Evolutionary conservation across 352 stramenopile species (phyloP), one percentile per base, ranked within the genome.

Genomic region (Phytophthora europaea): DNA sequence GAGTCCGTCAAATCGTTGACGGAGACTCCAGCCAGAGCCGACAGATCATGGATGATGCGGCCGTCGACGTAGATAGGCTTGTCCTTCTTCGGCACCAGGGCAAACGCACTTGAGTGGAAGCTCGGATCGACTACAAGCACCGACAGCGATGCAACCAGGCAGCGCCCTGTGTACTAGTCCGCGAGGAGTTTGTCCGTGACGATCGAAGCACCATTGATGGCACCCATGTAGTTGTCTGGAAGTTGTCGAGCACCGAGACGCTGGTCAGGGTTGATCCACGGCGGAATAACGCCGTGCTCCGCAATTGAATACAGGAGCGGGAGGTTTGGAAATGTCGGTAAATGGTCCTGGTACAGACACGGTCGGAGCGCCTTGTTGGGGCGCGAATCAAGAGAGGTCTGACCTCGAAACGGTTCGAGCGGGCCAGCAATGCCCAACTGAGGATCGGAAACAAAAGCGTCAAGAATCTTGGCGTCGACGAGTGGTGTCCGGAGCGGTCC

Each of bases 11-110:
- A 9, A 0, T 47, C 58, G 20, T 73, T 73, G 28, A 68, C 40
- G 0, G 66, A 73, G 2, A 2, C 16, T 1, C 52, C 66, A 12
- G 13, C 2, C 0, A 53, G 43, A 4, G 53, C 59, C 4, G 67
- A 65, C 3, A 69, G 18, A 10, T 69, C 47, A 4, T 70, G 67
- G 18, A 70, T 74, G 12, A 74, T 70, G 3, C 67, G 59, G 15
- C 53, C 67, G 16, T 61, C 67, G 3, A 61, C 0, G 23, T 65
- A 40, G 1, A 65, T 9, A 7, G 67, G 59, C 0, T 34, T 55
- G 34, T 56, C 60, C 16, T 65, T 65, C 54, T 69, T 74, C 2
- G 60, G 53, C 0, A 70, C 59, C 16, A 69, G 15, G 0, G 59
- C 45, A 22, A 68, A 73, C 2, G 52, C 12, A 43, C 67, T 73